phyloP scores from a whole-genome alignment of 2,329 filamentous ascomycete species.

The Lecanicillium sp. region DNA sequence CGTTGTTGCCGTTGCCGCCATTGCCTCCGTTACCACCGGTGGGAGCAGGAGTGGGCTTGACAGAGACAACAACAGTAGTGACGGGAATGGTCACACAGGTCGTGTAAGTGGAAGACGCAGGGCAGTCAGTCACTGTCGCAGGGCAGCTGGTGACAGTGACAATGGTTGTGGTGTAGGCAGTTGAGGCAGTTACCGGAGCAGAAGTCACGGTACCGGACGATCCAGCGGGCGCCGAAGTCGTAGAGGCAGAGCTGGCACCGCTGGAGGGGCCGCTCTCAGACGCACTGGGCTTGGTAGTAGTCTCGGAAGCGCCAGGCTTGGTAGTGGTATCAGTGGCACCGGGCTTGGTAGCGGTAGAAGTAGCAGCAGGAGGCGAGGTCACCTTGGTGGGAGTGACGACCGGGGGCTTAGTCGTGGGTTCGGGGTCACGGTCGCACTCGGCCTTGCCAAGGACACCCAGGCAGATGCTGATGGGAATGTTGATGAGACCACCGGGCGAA shows the following conservation, averaged over 20 bases:
- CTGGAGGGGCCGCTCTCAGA: background rate
- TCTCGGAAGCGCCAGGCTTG: background rate
- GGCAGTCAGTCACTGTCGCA: constrained; percentile 5
- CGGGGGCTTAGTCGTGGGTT: background rate
- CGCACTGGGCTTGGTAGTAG: background rate
- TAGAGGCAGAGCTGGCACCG: background rate
- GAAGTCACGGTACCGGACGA: background rate
- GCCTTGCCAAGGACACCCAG: background rate
- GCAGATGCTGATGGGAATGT: constrained; percentile 1
- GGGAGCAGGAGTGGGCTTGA: background rate
- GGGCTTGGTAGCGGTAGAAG: background rate
- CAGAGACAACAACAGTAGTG: constrained; percentile 4
- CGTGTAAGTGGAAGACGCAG: constrained; percentile 6
- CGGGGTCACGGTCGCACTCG: background rate
- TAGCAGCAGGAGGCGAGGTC: background rate
- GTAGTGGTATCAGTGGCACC: background rate
- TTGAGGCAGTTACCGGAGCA: constrained; percentile 1
- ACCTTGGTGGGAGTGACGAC: background rate
- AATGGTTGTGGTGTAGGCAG: constrained; percentile 2
- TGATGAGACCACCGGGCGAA: background rate
- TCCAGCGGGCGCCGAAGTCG: background rate
- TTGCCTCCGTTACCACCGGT: background rate
- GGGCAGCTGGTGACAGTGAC: constrained; percentile 8
- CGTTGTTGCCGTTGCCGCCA: background rate
- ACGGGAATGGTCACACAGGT: constrained; percentile 3